Conservation (phyloP, 495 filamentous ascomycete species). For the Elaphomyces granulatus region DNA sequence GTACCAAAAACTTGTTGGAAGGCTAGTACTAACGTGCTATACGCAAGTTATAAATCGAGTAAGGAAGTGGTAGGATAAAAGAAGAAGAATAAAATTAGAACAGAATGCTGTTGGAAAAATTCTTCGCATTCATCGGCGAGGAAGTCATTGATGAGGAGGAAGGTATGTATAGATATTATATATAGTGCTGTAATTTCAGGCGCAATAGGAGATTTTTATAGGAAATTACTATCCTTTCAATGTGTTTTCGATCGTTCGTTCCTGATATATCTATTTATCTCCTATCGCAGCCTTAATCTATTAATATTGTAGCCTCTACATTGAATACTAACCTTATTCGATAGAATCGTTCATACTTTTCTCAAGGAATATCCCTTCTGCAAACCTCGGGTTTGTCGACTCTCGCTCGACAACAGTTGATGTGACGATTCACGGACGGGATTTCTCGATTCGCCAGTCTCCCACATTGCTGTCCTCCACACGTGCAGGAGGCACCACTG, state of each 20-base stretch:
- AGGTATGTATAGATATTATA: conserved; percentile 33
- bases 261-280: background rate
- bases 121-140: conserved; percentile 14
- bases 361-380: conserved; percentile 56
- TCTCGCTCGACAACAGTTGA: conserved; percentile 48
- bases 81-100: no score
- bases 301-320: background rate
- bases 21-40: no score
- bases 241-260: conserved; percentile 1
- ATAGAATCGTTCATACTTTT: conserved; percentile 80
- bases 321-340: background rate
- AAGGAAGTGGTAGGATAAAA: no score
- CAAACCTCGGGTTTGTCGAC: conserved; percentile 77
- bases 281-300: background rate
- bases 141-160: conserved; percentile 47
- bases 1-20: no score
- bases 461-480: conserved; percentile 66
- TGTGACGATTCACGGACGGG: conserved; percentile 49
- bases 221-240: background rate
- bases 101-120: background rate
- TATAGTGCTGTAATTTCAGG: background rate
- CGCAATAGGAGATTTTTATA: background rate
- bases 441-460: conserved; percentile 73
- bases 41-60: no score
- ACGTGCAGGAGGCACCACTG: conserved; percentile 74